Percentiles rank a stretch among this genome's conserved stretches.
Conservation (phyloP, 345 rosid genomes). For the Boechera retrofracta region DNA sequence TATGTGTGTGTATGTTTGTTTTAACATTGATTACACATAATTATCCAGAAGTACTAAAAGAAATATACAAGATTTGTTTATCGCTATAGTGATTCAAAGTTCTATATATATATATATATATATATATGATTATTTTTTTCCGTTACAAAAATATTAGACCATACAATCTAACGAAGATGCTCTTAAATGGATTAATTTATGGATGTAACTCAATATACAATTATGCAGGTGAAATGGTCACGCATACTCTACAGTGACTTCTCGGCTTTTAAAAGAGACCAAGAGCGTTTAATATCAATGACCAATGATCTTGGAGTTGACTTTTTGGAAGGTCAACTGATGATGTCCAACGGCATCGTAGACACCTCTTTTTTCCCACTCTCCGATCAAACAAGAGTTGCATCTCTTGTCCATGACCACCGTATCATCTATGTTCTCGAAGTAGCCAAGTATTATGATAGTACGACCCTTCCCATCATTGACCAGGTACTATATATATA, state of each 20-base stretch:
- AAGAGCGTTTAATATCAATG: conserved; percentile 64
- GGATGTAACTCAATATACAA: not conserved
- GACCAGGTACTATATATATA: conserved; percentile 45
- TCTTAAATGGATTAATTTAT: not conserved
- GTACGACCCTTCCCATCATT: conserved; percentile 47
- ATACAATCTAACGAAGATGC: not conserved
- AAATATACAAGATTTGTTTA: not conserved
- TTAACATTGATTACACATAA: not conserved
- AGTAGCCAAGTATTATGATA: conserved; percentile 66
- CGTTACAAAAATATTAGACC: not conserved
- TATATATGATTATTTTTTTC: not conserved
- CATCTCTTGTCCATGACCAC: conserved; percentile 56
- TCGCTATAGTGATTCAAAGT: not conserved
- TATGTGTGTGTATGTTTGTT: too few relatives aligned
- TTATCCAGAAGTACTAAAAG: too few relatives aligned
- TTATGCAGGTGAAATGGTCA: conserved; percentile 70
- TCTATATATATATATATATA: too few relatives aligned
- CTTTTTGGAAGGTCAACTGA: conserved; percentile 73
- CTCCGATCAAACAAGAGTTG: conserved; percentile 59
- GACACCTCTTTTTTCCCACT: conserved; percentile 71
- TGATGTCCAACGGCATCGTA: conserved; percentile 58
- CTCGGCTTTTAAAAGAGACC: conserved; percentile 63
- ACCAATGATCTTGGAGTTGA: conserved; percentile 55
- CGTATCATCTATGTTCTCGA: conserved; percentile 75
- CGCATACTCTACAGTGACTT: conserved; percentile 73